phyloP scores from a whole-genome alignment of 2,329 filamentous ascomycete genomes.

The Akanthomyces muscarius region DNA sequence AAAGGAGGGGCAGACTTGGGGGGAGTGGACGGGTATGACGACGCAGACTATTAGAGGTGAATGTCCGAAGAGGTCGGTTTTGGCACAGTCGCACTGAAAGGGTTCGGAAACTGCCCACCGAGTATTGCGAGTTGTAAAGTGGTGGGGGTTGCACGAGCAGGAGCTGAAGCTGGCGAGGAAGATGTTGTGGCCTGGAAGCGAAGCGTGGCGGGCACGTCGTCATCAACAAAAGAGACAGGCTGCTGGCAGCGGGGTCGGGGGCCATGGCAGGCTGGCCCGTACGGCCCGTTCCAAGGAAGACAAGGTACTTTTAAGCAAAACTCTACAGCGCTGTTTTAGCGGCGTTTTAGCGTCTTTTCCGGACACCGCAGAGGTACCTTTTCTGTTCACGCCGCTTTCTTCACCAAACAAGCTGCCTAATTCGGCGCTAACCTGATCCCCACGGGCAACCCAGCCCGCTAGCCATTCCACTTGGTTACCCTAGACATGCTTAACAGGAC shows the following conservation, averaged over 20 bases:
- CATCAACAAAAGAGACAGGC: slow-evolving; percentile 2
- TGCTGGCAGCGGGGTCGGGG: neutral
- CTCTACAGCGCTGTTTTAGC: neutral
- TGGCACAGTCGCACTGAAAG: neutral
- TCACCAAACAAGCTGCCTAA: slow-evolving; percentile 15
- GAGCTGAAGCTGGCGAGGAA: neutral
- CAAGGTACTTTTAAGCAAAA: neutral
- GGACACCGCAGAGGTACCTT: neutral
- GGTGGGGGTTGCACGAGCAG: slow-evolving; percentile 3
- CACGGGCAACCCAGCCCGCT: slow-evolving; percentile 15
- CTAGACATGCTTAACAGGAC: neutral
- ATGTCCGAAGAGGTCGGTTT: neutral
- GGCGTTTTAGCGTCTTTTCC: neutral
- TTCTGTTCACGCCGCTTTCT: neutral
- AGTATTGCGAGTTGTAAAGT: neutral
- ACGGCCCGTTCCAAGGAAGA: neutral
- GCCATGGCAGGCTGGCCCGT: neutral
- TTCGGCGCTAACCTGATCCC: slow-evolving; percentile 15
- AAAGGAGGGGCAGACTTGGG: slow-evolving; percentile 12
- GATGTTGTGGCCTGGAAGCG: neutral
- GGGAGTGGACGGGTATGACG: neutral
- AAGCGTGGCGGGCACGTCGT: slow-evolving; percentile 7
- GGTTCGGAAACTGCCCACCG: neutral
- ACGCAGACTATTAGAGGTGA: neutral
- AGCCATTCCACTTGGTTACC: neutral